These are phyloP conservation scores for Acer yangbiense DNA, from an alignment of 345 rosid genomes.

Conservation along the genomic window DNA sequence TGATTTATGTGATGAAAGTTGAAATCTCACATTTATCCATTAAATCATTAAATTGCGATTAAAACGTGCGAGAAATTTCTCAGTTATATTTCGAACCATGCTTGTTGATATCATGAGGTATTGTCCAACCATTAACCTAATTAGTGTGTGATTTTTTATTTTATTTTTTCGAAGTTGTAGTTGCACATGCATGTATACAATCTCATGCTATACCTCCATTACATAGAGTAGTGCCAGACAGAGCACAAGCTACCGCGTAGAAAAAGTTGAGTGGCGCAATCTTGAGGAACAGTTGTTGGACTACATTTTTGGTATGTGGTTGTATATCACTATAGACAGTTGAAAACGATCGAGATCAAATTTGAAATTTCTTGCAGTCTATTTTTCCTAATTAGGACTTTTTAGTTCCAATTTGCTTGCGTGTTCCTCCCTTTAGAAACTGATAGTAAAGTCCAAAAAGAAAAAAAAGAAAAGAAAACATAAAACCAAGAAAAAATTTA, in stretches of 20 bases:
- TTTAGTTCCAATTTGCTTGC: not conserved
- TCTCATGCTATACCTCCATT: not conserved
- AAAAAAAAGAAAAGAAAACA: no score
- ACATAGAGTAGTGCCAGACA: not conserved
- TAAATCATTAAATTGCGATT: no score
- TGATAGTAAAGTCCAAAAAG: not conserved
- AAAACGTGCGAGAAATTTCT: no score
- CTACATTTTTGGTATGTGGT: not conserved
- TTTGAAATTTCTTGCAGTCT: not conserved
- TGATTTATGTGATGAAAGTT: no score
- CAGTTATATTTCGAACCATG: no score
- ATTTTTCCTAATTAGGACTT: not conserved
- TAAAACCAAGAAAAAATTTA: not conserved
- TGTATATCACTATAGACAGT: not conserved
- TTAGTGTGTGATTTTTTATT: no score
- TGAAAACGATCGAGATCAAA: not conserved
- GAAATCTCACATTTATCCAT: no score
- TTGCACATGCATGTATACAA: not conserved
- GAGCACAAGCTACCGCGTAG: slow-evolving; percentile 1
- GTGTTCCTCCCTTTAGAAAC: not conserved
- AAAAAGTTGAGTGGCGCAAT: not conserved
- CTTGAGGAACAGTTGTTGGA: not conserved
- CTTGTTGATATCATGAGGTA: no score
- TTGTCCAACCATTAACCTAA: no score
- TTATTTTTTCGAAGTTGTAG: no score